Conservation (phyloP, 2,329 filamentous ascomycete genomes). For the Botrytis deweyae region DNA sequence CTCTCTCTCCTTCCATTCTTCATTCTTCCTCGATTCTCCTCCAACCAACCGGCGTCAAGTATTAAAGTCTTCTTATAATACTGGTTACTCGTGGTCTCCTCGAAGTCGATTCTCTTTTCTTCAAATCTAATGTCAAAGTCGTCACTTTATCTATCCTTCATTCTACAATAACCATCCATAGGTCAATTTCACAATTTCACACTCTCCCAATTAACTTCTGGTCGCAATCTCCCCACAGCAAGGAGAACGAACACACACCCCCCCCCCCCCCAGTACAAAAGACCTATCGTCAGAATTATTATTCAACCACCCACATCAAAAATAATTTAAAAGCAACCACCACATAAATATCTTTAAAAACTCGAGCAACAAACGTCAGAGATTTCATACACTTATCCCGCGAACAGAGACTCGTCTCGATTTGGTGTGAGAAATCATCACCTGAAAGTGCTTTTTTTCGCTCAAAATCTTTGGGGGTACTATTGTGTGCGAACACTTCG, state of each 20-base stretch:
- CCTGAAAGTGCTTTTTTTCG: slow-evolving; percentile 26
- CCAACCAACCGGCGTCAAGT: neutral
- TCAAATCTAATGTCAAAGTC: neutral
- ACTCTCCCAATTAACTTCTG: neutral
- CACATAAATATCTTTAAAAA: neutral
- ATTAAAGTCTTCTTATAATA: too few species aligned
- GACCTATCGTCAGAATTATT: neutral
- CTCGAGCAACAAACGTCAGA: neutral
- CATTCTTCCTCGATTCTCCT: neutral
- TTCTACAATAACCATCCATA: neutral
- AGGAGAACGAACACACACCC: neutral
- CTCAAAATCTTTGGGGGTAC: neutral
- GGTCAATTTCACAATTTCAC: neutral
- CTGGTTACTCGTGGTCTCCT: neutral
- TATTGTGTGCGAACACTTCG: slow-evolving; percentile 27
- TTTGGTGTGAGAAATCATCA: slow-evolving; percentile 21
- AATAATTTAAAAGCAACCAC: neutral
- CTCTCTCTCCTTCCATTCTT: neutral
- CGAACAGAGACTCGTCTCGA: neutral
- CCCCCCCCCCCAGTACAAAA: slow-evolving; percentile 2
- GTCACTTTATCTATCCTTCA: neutral
- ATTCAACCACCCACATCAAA: neutral
- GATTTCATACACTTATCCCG: neutral
- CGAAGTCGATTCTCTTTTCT: neutral
- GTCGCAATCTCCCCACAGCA: slow-evolving; percentile 13